phyloP scores from a whole-genome alignment of 2,329 filamentous ascomycete genomes.

The Elsinoe fawcettii region DNA sequence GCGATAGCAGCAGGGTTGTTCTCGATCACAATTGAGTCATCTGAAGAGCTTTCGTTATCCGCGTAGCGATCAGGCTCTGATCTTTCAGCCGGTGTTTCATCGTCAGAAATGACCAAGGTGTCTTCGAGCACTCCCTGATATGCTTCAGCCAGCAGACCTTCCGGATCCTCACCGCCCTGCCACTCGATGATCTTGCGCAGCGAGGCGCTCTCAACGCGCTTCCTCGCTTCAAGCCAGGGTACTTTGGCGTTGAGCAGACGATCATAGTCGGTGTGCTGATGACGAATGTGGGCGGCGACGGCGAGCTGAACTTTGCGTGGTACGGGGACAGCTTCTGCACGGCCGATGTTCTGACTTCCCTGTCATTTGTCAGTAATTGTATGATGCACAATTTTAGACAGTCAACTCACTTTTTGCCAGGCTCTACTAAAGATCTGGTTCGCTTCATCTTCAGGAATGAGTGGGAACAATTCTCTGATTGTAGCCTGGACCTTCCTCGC shows the following conservation, averaged over 20 bases:
- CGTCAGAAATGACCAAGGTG: constrained; percentile 56
- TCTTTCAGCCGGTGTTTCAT: constrained; percentile 28
- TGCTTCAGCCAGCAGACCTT: constrained; percentile 52
- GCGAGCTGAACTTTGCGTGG: constrained; percentile 53
- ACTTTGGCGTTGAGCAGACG: constrained; percentile 42
- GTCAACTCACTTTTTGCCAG: constrained; percentile 50
- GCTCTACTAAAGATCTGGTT: constrained; percentile 52
- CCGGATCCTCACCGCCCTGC: constrained; percentile 54
- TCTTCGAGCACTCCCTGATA: constrained; percentile 4
- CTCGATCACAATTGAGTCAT: constrained; percentile 12
- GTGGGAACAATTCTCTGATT: constrained; percentile 55
- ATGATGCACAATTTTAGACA: background rate
- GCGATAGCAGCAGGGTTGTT: constrained; percentile 13
- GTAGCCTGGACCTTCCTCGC: constrained; percentile 47
- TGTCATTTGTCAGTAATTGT: constrained; percentile 26
- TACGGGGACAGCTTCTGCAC: constrained; percentile 46
- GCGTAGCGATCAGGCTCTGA: constrained; percentile 32
- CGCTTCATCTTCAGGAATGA: constrained; percentile 52
- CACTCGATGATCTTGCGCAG: constrained; percentile 53
- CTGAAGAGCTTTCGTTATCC: constrained; percentile 29
- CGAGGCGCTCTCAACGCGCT: constrained; percentile 47
- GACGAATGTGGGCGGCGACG: constrained; percentile 54
- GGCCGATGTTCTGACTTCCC: constrained; percentile 52
- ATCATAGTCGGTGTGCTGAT: constrained; percentile 57
- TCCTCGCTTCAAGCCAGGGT: constrained; percentile 47